Base-by-base conservation (phyloP, 2,329 filamentous ascomycete species). In the Ophiosphaerella korrae region DNA sequence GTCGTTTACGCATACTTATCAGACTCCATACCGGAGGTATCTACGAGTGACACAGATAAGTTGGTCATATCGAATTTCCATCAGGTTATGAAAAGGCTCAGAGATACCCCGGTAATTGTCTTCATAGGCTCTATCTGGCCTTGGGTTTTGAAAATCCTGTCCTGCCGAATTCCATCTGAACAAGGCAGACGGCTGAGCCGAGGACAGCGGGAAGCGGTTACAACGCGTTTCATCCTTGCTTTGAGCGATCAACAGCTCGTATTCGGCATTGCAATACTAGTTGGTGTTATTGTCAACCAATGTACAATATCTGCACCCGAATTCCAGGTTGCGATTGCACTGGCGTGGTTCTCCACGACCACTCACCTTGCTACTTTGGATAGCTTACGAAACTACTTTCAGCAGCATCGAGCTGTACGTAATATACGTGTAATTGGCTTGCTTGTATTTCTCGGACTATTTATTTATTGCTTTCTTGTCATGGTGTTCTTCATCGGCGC, bases 161-260 rank as follows among this genome's bases (percentile, higher is more conserved):
- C 18, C 18, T 21, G 18, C 18, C 18, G 18, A 21, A 21, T 21
- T 21, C 18, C 18, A 21, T 21, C 18, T 21, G 18, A 21, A 18
- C 18, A 18, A 21, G 18, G 18, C 2, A 21, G 18, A 21, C 18
- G 18, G 18, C 18, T 21, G 18, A 21, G 18, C 3, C 50, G 57
- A 2, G n/a, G 34, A 29, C 42, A 59, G 24, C 53, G 57, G 12
- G 45, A 58, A 26, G 44, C 49, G n/a, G 57, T 55, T 8, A n/a
- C 63, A 24, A 53, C 50, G 7, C 55, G 52, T 11, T 68, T 69
- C 32, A 53, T 68, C 23, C 55, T 69, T 8, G 44, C 57, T 9
- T 46, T 70, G 11, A 66, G 63, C 48, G 63, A 66, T 14, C 62
- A 66, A 34, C 58, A 66, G 44, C 57, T 65, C 12, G 56, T 44